A percentile compares a stretch with the other conserved stretches of the same genome.
These are phyloP conservation scores for Claviceps sorghi DNA, from an alignment of 2,329 filamentous ascomycete species.

Conservation along the genomic window DNA sequence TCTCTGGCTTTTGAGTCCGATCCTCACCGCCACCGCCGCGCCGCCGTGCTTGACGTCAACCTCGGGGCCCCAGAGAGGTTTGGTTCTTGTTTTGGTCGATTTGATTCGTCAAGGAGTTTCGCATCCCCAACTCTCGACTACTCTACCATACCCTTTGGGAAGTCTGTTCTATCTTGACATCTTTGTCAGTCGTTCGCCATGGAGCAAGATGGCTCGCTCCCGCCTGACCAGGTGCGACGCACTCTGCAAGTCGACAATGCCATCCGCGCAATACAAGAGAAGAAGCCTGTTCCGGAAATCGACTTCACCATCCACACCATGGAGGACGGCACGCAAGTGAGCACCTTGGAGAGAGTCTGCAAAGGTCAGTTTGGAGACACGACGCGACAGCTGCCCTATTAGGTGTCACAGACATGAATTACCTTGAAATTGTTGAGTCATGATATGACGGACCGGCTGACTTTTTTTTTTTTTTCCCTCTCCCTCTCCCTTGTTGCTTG, in stretches of 20 bases:
- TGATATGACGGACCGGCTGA: slow-evolving; percentile 4
- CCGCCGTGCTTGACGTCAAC: slow-evolving; percentile 13
- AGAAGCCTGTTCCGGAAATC: slow-evolving; percentile 92
- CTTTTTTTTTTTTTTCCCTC: too few relatives aligned
- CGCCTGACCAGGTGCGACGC: slow-evolving; percentile 30
- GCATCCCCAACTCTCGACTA: not conserved
- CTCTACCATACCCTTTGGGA: not conserved
- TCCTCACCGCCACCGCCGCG: slow-evolving; percentile 6
- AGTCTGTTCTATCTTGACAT: not conserved
- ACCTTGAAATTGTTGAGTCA: too few relatives aligned
- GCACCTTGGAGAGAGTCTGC: slow-evolving; percentile 87
- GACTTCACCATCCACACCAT: slow-evolving; percentile 97
- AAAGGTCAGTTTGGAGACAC: slow-evolving; percentile 57
- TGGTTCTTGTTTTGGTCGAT: slow-evolving; percentile 3
- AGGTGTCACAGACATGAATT: not conserved
- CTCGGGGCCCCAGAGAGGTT: slow-evolving; percentile 3
- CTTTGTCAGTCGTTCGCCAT: slow-evolving; percentile 17
- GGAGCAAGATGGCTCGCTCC: slow-evolving; percentile 31
- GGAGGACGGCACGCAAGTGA: slow-evolving; percentile 94
- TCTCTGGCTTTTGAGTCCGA: not conserved
- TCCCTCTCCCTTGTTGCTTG: not conserved
- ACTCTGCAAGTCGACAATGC: slow-evolving; percentile 68
- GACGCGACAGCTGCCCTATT: not conserved
- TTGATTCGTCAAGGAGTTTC: not conserved
- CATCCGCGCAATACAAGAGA: slow-evolving; percentile 80